These are phyloP conservation scores for Kalaharituber pfeilii DNA, from an alignment of 2,329 filamentous ascomycete species.

Conservation along the genomic window DNA sequence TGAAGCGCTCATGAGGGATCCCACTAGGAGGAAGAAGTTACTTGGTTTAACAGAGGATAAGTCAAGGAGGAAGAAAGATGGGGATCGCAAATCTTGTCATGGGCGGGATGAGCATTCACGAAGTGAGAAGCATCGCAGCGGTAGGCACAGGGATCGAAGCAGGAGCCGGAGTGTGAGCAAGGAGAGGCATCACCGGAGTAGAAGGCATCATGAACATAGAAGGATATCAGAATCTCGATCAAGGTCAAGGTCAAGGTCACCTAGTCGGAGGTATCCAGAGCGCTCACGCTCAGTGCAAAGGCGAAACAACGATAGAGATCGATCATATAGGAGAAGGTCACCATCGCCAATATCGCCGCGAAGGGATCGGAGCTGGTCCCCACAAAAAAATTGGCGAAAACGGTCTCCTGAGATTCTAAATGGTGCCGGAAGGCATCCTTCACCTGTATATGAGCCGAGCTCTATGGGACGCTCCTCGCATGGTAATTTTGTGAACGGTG, in stretches of 20 bases:
- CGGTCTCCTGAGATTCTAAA: background rate
- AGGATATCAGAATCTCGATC: constrained; percentile 30
- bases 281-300: constrained; percentile 29
- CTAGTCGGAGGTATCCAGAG: constrained; percentile 18
- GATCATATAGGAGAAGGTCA: background rate
- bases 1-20: constrained; percentile 63
- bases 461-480: background rate
- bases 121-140: constrained; percentile 26
- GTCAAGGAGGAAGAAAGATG: constrained; percentile 25
- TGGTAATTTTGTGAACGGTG: background rate
- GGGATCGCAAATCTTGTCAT: background rate
- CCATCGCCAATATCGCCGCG: background rate
- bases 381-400: background rate
- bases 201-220: constrained; percentile 26
- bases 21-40: constrained; percentile 48
- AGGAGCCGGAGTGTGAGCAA: constrained; percentile 32
- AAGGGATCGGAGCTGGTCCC: background rate
- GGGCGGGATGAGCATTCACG: constrained; percentile 26
- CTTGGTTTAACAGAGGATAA: constrained; percentile 35
- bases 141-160: constrained; percentile 27
- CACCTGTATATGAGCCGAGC: background rate
- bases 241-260: constrained; percentile 23
- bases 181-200: constrained; percentile 28
- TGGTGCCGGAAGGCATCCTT: background rate
- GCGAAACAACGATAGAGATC: constrained; percentile 23